These are phyloP conservation scores for Butyriboletus appendiculatus DNA, from an alignment of 1,284 basidiomycete species.

Conservation along the genomic window DNA sequence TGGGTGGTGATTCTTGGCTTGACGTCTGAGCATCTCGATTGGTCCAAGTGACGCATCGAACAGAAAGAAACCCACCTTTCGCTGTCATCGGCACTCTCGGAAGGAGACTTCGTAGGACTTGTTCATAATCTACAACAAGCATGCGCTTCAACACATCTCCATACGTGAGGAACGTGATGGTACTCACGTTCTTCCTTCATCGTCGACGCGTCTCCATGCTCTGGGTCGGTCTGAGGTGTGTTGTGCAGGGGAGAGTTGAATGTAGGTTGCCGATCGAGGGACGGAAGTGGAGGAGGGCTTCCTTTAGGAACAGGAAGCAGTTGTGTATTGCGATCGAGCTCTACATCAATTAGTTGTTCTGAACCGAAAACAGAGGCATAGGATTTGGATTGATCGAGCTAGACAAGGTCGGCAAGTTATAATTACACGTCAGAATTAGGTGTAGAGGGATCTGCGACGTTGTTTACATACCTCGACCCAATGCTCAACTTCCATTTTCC, in stretches of 20 bases:
- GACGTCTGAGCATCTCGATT: constrained; percentile 35
- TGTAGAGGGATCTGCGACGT: background rate
- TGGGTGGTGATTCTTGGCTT: constrained; percentile 38
- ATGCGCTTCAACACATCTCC: background rate
- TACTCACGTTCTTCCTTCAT: constrained; percentile 27
- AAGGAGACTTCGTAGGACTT: constrained; percentile 46
- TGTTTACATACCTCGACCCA: constrained; percentile 66
- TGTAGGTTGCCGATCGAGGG: constrained; percentile 27
- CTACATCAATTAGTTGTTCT: constrained; percentile 71
- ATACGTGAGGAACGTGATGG: background rate
- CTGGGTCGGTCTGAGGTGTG: background rate
- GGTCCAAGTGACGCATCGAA: background rate
- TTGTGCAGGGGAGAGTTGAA: constrained; percentile 1
- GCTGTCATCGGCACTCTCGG: constrained; percentile 58
- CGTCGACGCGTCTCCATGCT: background rate
- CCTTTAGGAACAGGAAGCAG: constrained; percentile 43
- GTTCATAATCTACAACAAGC: constrained; percentile 39
- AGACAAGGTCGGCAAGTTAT: constrained; percentile 4
- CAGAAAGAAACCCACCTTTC: constrained; percentile 44
- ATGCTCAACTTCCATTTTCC: constrained; percentile 60
- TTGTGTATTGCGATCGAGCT: constrained; percentile 62
- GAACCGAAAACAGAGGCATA: constrained; percentile 55
- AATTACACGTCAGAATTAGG: background rate
- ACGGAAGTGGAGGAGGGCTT: constrained; percentile 26
- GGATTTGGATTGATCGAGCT: constrained; percentile 62